Evolutionary conservation across 495 filamentous ascomycete species (phyloP).

Genomic region (Jackrogersella minutella): DNA sequence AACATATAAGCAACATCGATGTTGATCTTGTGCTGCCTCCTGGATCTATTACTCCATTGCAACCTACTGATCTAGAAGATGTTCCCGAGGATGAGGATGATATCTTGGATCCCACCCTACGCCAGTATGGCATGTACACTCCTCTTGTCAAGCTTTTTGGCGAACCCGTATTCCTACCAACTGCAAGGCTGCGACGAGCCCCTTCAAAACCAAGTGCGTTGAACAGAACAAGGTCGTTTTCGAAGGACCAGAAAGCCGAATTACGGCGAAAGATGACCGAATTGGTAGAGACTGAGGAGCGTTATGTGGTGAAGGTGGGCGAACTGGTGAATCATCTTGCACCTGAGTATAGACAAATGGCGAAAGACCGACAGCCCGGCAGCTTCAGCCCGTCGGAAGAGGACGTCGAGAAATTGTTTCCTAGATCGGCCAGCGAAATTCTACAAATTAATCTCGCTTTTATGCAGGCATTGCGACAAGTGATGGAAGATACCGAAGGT

Average conservation of each 20-base stretch:
- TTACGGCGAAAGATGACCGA: constrained; percentile 90
- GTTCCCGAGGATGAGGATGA: constrained; percentile 66
- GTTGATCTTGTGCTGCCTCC: constrained; percentile 85
- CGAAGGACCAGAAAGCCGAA: constrained; percentile 81
- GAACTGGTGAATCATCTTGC: constrained; percentile 79
- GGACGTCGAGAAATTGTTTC: constrained; percentile 80
- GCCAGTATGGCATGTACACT: constrained; percentile 78
- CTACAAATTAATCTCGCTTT: constrained; percentile 81
- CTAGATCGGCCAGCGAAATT: constrained; percentile 77
- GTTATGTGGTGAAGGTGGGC: constrained; percentile 86
- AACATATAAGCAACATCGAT: constrained; percentile 83
- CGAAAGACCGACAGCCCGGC: constrained; percentile 61
- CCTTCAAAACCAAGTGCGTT: constrained; percentile 85
- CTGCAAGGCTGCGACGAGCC: constrained; percentile 82
- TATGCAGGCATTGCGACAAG: constrained; percentile 71
- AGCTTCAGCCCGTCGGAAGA: constrained; percentile 77
- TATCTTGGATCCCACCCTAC: constrained; percentile 63
- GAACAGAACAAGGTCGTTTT: constrained; percentile 74
- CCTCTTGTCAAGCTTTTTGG: constrained; percentile 80
- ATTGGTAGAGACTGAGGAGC: constrained; percentile 89
- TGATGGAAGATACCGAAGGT: constrained; percentile 85
- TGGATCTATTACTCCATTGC: constrained; percentile 70
- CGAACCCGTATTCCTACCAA: constrained; percentile 84
- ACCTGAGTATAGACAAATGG: constrained; percentile 74
- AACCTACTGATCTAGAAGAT: constrained; percentile 59